phyloP scores from a whole-genome alignment of 371 early-diverging fungal species.

The Mucor sp. region DNA sequence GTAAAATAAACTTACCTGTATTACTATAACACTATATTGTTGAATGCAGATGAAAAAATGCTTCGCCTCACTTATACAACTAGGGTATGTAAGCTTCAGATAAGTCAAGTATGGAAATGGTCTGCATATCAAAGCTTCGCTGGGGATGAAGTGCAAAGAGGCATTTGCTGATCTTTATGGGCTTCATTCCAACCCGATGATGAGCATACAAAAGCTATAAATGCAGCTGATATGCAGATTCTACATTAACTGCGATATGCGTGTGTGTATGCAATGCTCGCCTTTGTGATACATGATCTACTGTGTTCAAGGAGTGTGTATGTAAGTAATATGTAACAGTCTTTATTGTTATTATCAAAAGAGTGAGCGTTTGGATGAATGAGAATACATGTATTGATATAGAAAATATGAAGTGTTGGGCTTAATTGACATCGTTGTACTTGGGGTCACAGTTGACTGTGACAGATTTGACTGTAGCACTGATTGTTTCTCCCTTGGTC shows the following conservation, averaged over 20 bases:
- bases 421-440: conserved; percentile 2
- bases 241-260: not conserved
- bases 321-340: not conserved
- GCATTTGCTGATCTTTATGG: not conserved
- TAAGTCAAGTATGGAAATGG: too few species aligned
- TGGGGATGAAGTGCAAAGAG: not conserved
- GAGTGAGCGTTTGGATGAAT: not conserved
- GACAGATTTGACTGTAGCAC: conserved; percentile 19
- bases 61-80: too few species aligned
- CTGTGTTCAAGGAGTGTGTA: not conserved
- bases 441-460: conserved; percentile 19
- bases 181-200: not conserved
- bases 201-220: not conserved
- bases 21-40: too few species aligned
- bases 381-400: not conserved
- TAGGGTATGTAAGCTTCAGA: too few species aligned
- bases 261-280: not conserved
- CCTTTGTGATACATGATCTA: not conserved
- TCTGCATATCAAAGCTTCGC: not conserved
- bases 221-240: not conserved
- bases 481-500: not conserved
- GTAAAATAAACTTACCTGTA: too few species aligned
- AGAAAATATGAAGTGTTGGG: not conserved
- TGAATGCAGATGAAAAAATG: too few species aligned
- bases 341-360: not conserved